Evolutionary conservation across 1,284 basidiomycete genomes (phyloP), one percentile per base, ranked within the genome.

Genomic region (Bondarzewia mesenterica): DNA sequence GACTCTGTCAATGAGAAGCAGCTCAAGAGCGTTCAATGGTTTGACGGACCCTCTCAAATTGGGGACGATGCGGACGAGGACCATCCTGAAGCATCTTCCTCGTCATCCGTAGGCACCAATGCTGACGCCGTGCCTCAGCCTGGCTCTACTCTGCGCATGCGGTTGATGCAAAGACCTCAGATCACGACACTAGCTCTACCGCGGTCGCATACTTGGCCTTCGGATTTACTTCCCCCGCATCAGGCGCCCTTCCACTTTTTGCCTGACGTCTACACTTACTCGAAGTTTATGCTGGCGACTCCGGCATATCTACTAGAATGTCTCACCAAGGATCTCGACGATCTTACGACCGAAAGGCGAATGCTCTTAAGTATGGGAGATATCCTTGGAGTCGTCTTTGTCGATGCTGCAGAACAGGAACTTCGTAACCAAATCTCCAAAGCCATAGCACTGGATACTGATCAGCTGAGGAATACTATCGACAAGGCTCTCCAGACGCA

Each of bases 141-240:
- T 18, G 83, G 81, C 16, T 74, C 80, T 21, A 70, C 65, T 7
- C 69, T 95, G 57, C 80, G 80, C 38, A 88, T 99, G 85, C 85
- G 93, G 16, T 78, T 99, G 4, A 83, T 99, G 56, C 87, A 94
- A 59, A 82, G 95, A 6, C 94, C 94, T 3, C 90, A 92, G 60
- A 90, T 96, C 58, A 94, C 93, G 3, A 96, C 93, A 0, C 76
- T 99, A n/a, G 94, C 96, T 2, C 74, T 99, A 10, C 95, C 95
- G 40, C 83, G 90, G 23, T 95, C 94, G 0, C 62, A 72, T 7
- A 92, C 92, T 1, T 99, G 94, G 93, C 95, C 93, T 12, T 96
- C 89, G 3, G 89, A 93, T 52, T 75, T 93, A 0, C 70, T 98
- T n/a, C 85, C 89, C 8, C 86, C 90, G 14, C 89, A 94, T 56